Evolutionary conservation across 306 rosid species (phyloP).

Genomic region (Cicer pinnatifidum): DNA sequence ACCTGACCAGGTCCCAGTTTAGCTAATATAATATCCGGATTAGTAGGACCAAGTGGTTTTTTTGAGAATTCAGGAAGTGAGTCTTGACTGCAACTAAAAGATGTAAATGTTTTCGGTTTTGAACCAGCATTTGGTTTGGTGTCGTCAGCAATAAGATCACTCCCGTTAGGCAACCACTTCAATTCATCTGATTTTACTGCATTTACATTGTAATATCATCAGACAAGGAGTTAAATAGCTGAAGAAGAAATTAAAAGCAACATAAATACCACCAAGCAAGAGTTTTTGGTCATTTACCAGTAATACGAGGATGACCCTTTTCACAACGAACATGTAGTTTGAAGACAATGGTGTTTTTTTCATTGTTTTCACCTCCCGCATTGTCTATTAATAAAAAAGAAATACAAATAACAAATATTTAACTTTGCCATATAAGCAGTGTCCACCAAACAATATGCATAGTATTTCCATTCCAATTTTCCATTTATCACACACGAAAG

Average conservation of each 20-base stretch:
- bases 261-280: slow-evolving; percentile 16
- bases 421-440: not conserved
- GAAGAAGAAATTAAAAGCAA: slow-evolving; percentile 11
- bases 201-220: slow-evolving; percentile 44
- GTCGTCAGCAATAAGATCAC: slow-evolving; percentile 62
- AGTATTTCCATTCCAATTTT: slow-evolving; percentile 30
- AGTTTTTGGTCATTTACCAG: slow-evolving; percentile 55
- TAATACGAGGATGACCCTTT: slow-evolving; percentile 52
- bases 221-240: slow-evolving; percentile 30
- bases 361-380: slow-evolving; percentile 64
- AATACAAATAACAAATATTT: slow-evolving; percentile 32
- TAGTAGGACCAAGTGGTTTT: slow-evolving; percentile 53
- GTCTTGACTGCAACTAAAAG: slow-evolving; percentile 79
- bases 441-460: slow-evolving; percentile 21
- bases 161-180: slow-evolving; percentile 87
- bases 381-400: slow-evolving; percentile 52
- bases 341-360: slow-evolving; percentile 89
- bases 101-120: slow-evolving; percentile 75
- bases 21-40: slow-evolving; percentile 68
- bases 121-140: slow-evolving; percentile 53
- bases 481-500: slow-evolving; percentile 24
- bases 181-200: slow-evolving; percentile 76
- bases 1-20: slow-evolving; percentile 94
- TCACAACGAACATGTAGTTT: slow-evolving; percentile 69
- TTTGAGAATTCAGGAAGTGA: slow-evolving; percentile 66